Evolutionary conservation across 148 eudicot genomes (phyloP), one percentile per base, ranked within the genome.

Genomic region (Chenopodium suecicum): DNA sequence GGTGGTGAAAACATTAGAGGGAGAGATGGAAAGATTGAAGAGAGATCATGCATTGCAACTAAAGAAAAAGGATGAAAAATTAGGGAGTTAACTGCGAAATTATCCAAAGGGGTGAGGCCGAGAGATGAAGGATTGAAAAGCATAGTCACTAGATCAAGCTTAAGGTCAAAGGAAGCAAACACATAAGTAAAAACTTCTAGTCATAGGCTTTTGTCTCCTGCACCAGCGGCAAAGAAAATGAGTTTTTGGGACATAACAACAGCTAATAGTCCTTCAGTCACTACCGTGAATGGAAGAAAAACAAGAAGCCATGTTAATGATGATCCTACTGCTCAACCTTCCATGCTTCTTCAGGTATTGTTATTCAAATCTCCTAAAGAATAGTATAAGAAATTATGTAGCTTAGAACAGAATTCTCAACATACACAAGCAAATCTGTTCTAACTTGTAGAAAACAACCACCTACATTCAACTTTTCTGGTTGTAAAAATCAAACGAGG

Each of bases 321-420:
- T 47, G 91, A 84, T 65, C 84, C 87, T 62, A 77, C 76, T 69
- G 86, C 80, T 63, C 93, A 88, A 76, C 94, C 97, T 77, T 94
- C 98, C 44, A 89, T 91, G 94, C 93, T 94, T 79, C 98, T 90
- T 85, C 98, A 94, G 98, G 97, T 94, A 88, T 48, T 73, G 69
- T 12, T 17, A 27, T 46, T 37, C 46, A 12, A 50, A 22, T 25
- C 41, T 79, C 29, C 41, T 12, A 3, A 2, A 19, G 73, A 32
- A 47, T 46, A 46, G 48, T 8, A 13, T 47, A 20, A 48, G 14
- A 73, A 73, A 31, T 73, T 23, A 23, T 73, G 14, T 41, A 22
- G 48, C 27, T 14, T 22, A 47, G 31, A 23, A 23, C 8, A 44
- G 12, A 64, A 22, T 5, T 1, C 2, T 72, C 54, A 41, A 72